These are phyloP conservation scores for Pichia occidentalis DNA, from an alignment of 805 yeast species.

Conservation along the genomic window DNA sequence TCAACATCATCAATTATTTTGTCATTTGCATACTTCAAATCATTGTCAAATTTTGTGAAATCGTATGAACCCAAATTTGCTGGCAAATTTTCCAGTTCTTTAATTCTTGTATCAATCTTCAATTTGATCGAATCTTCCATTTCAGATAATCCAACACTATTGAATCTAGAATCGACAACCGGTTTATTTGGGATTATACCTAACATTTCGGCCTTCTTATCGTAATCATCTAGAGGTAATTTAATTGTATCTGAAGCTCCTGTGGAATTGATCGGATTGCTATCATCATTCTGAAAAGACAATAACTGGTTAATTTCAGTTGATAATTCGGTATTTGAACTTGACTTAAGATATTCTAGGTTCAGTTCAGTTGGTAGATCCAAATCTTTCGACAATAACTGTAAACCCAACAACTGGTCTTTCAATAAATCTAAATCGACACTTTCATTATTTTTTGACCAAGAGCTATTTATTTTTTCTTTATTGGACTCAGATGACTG, in stretches of 20 bases:
- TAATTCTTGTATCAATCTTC: slow-evolving; percentile 51
- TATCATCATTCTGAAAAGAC: slow-evolving; percentile 4
- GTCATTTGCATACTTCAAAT: slow-evolving; percentile 35
- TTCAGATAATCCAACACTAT: slow-evolving; percentile 42
- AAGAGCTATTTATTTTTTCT: slow-evolving; percentile 25
- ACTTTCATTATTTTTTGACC: slow-evolving; percentile 22
- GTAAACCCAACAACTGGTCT: slow-evolving; percentile 58
- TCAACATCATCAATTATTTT: slow-evolving; percentile 43
- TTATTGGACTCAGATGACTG: slow-evolving; percentile 24
- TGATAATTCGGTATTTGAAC: not conserved
- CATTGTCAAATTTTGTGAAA: slow-evolving; percentile 24
- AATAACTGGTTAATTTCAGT: slow-evolving; percentile 2
- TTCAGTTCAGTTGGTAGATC: slow-evolving; percentile 55
- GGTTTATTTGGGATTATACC: slow-evolving; percentile 33
- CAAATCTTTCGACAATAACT: slow-evolving; percentile 56
- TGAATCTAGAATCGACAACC: slow-evolving; percentile 29
- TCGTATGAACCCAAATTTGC: slow-evolving; percentile 62
- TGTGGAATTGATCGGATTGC: not conserved
- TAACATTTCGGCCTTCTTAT: slow-evolving; percentile 33
- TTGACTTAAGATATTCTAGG: slow-evolving; percentile 26
- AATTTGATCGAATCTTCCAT: slow-evolving; percentile 48
- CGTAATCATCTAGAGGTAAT: slow-evolving; percentile 27
- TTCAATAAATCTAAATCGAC: slow-evolving; percentile 43
- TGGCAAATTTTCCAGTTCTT: slow-evolving; percentile 60
- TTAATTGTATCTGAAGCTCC: slow-evolving; percentile 4